These are phyloP conservation scores for Colletotrichum cordylinicola DNA, from an alignment of 2,329 filamentous ascomycete genomes.

Conservation along the genomic window DNA sequence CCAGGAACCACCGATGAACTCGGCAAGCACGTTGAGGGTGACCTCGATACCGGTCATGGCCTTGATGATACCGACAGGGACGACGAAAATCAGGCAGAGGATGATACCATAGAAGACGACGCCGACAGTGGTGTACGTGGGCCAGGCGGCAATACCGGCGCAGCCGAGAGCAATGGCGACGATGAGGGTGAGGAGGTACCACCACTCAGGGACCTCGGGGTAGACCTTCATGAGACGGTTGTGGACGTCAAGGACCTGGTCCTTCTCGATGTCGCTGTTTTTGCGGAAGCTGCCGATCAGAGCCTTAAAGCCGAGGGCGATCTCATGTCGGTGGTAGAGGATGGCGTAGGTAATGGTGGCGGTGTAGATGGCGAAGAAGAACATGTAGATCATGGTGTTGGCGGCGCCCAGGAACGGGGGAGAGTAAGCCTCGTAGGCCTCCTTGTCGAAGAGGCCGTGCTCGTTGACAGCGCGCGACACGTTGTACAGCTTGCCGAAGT, in stretches of 20 bases:
- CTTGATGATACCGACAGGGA: slow-evolving; percentile 58
- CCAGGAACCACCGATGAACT: slow-evolving; percentile 58
- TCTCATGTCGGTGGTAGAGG: slow-evolving; percentile 59
- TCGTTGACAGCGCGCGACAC: slow-evolving; percentile 47
- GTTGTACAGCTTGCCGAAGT: slow-evolving; percentile 53
- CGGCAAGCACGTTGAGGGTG: slow-evolving; percentile 57
- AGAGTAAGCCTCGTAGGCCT: slow-evolving; percentile 55
- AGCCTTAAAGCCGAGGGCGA: slow-evolving; percentile 53
- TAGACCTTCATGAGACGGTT: slow-evolving; percentile 53
- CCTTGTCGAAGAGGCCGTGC: slow-evolving; percentile 48
- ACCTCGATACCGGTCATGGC: slow-evolving; percentile 60
- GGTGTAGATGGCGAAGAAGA: slow-evolving; percentile 61
- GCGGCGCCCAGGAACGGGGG: slow-evolving; percentile 56
- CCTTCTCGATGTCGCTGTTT: slow-evolving; percentile 40
- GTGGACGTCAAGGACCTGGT: slow-evolving; percentile 48
- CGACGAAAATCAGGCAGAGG: slow-evolving; percentile 55
- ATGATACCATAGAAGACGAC: slow-evolving; percentile 58
- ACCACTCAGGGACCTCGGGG: slow-evolving; percentile 58
- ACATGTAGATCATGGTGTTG: slow-evolving; percentile 57
- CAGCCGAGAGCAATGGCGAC: slow-evolving; percentile 51
- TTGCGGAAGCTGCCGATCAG: slow-evolving; percentile 50
- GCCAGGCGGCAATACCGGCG: slow-evolving; percentile 52
- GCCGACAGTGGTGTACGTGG: slow-evolving; percentile 55
- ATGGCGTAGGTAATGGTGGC: slow-evolving; percentile 55
- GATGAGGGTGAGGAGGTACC: slow-evolving; percentile 51